A percentile compares a stretch with the other conserved stretches of the same genome.
These are phyloP conservation scores for Lipomyces spencermartinsiae DNA, from an alignment of 805 yeast genomes.

Conservation along the genomic window DNA sequence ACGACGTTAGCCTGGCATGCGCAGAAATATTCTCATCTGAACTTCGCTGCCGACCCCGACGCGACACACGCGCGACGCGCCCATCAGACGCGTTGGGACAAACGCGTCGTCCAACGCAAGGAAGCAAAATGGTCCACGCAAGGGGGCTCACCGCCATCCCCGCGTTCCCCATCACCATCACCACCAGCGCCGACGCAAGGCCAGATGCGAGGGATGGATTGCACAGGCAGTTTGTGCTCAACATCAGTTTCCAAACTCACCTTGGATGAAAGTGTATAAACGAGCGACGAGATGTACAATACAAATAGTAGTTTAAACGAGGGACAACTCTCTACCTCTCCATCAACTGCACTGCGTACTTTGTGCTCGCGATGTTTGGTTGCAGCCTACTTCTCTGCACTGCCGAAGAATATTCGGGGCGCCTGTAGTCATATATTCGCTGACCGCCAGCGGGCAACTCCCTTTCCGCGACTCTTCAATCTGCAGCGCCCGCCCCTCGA, in stretches of 20 bases:
- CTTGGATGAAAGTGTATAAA: neutral
- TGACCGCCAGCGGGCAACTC: neutral
- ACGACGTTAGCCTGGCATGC: neutral
- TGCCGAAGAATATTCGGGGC: neutral
- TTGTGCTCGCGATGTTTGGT: neutral
- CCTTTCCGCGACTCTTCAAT: neutral
- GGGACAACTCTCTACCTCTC: neutral
- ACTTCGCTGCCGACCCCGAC: neutral
- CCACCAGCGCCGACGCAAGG: neutral
- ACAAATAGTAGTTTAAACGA: neutral
- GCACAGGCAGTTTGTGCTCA: neutral
- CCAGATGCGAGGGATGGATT: neutral
- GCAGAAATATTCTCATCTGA: neutral
- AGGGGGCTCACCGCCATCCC: neutral
- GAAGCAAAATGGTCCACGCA: too few relatives aligned
- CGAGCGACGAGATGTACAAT: neutral
- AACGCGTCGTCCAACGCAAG: neutral
- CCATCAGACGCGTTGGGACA: neutral
- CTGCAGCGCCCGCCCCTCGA: neutral
- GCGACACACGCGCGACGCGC: neutral
- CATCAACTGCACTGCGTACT: neutral
- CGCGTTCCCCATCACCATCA: neutral
- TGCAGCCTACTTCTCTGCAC: neutral
- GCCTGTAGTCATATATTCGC: neutral
- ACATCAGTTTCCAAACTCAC: neutral